Evolutionary conservation across 2,329 filamentous ascomycete species (phyloP), one percentile per base, ranked within the genome.

Genomic region (Exophiala phaeomuriformis): DNA sequence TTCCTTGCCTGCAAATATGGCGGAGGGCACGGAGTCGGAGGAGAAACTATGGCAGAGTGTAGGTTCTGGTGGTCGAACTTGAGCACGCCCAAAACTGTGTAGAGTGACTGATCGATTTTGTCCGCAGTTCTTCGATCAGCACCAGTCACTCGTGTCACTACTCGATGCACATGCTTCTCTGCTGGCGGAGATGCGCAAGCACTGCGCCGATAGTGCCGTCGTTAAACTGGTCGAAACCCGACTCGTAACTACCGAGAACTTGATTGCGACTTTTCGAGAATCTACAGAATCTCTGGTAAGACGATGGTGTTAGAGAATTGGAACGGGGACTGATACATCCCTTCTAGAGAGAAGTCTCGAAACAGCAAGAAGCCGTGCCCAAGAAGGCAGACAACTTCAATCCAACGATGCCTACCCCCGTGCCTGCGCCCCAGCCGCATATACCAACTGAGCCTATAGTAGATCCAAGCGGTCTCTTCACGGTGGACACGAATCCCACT

Each of bases 381-480:
- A 27, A 46, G 12, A 27, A n/a, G 33, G 12, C 42, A 33, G 36
- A 27, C 32, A 10, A 46, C 10, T 43, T 19, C 19, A 19, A 19
- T 19, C 19, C 19, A 19, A 19, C 48, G 3, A 50, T 50, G 4
- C 47, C 47, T 41, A 8, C 1, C 19, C 19, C 19, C n/a, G 42
- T 46, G 4, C 29, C 44, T 29, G 32, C 32, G 19, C 42, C 46
- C 7, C 31, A 32, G 30, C 43, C 53, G 1, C 43, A 47, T 7
- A n/a, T 30, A n/a, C 33, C 58, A 29, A 33, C 51, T 8, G 40
- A 47, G 33, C 58, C 54, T 10, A 33, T 49, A 5, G 27, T 49
- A 7, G 61, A 63, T 49, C 47, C 55, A 6, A 61, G 58, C 39
- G 61, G 59, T n/a, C 52, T 63, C 2, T 63, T 63, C 33, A 51